A percentile compares a stretch with the other conserved stretches of the same genome.
These are phyloP conservation scores for Artemisia tridentata DNA, from an alignment of 129 eudicot species.

Conservation along the genomic window DNA sequence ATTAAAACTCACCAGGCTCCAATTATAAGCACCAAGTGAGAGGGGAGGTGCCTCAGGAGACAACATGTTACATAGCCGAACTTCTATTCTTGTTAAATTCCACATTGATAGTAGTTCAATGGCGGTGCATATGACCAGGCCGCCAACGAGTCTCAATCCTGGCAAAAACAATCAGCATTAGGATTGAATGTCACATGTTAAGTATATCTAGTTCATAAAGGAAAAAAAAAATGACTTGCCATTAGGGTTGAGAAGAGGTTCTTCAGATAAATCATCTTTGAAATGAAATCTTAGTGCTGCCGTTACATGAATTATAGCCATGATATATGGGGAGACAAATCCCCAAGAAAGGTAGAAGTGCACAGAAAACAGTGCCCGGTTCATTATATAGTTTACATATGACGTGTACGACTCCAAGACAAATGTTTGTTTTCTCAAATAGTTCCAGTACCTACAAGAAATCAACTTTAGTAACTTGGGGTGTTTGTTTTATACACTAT, in stretches of 20 bases:
- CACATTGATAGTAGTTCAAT: slow-evolving; percentile 95
- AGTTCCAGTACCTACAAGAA: slow-evolving; percentile 81
- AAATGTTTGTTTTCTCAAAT: slow-evolving; percentile 94
- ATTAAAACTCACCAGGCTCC: slow-evolving; percentile 69
- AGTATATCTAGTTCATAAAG: background rate
- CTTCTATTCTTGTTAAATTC: slow-evolving; percentile 96
- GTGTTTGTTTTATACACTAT: slow-evolving; percentile 10
- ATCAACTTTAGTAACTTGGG: slow-evolving; percentile 4
- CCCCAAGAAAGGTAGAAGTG: slow-evolving; percentile 97
- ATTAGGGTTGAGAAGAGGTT: slow-evolving; percentile 37
- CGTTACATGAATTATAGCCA: slow-evolving; percentile 70
- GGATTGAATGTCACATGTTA: background rate
- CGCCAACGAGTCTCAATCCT: slow-evolving; percentile 58
- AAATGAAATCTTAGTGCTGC: slow-evolving; percentile 65
- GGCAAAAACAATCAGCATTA: slow-evolving; percentile 11
- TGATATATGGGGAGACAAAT: slow-evolving; percentile 73
- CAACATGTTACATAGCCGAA: slow-evolving; percentile 80
- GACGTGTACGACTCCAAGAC: slow-evolving; percentile 88
- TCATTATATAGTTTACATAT: slow-evolving; percentile 75
- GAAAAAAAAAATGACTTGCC: slow-evolving; percentile 41
- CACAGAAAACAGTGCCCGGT: slow-evolving; percentile 71
- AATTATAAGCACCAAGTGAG: slow-evolving; percentile 85
- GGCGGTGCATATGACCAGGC: slow-evolving; percentile 57
- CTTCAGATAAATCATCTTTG: slow-evolving; percentile 41
- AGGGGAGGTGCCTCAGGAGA: slow-evolving; percentile 94